phyloP scores from a whole-genome alignment of 345 rosid genomes.

The Citrus maxima region DNA sequence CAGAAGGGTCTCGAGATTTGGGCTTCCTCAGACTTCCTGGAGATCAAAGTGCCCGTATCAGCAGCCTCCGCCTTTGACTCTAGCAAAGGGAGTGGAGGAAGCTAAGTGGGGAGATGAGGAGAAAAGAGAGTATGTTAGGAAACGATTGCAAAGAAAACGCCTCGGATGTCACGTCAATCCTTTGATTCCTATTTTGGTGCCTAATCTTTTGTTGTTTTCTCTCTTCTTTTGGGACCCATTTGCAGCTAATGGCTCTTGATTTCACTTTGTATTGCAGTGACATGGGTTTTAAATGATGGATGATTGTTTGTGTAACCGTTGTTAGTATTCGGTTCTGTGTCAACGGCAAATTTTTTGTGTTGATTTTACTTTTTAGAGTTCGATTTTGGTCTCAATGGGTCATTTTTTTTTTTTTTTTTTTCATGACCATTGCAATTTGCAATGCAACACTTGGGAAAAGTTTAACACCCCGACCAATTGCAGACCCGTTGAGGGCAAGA shows the following conservation, averaged over 20 bases:
- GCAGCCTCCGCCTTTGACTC: slow-evolving; percentile 67
- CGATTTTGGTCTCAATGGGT: too few species aligned
- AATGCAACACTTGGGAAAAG: too few species aligned
- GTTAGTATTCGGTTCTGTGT: too few species aligned
- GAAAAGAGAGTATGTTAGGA: slow-evolving; percentile 50
- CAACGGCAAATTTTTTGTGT: background rate
- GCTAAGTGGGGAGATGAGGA: slow-evolving; percentile 65
- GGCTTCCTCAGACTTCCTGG: slow-evolving; percentile 65
- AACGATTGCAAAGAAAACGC: slow-evolving; percentile 52
- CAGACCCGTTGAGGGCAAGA: too few species aligned
- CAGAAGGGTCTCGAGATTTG: slow-evolving; percentile 47
- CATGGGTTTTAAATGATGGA: background rate
- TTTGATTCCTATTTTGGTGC: slow-evolving; percentile 50
- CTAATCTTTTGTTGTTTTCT: slow-evolving; percentile 50
- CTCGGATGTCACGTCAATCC: slow-evolving; percentile 43
- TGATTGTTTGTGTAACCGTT: too few species aligned
- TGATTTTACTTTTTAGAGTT: background rate
- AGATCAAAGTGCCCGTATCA: slow-evolving; percentile 74
- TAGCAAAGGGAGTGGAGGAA: slow-evolving; percentile 63
- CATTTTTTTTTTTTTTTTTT: rapidly evolving
- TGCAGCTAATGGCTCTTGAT: slow-evolving; percentile 21
- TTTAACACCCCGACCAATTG: too few species aligned
- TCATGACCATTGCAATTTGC: too few species aligned
- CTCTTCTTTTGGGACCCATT: slow-evolving; percentile 61
- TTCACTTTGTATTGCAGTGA: background rate